phyloP scores from a whole-genome alignment of 1,284 basidiomycete genomes.

The Pterulicium gracile region DNA sequence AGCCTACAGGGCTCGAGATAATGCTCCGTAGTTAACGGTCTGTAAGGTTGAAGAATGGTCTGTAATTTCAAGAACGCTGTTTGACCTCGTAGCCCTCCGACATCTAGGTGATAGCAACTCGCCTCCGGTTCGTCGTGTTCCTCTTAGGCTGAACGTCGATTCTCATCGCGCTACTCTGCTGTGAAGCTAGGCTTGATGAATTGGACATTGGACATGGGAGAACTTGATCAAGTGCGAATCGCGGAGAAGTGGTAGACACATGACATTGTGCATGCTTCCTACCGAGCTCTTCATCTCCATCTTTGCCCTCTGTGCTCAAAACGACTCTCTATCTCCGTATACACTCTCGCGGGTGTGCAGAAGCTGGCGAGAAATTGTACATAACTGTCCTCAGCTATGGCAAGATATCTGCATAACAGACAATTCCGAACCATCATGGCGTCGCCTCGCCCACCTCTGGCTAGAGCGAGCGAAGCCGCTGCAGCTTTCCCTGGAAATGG shows the following conservation, averaged over 20 bases:
- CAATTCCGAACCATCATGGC: constrained; percentile 24
- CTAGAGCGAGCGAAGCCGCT: constrained; percentile 38
- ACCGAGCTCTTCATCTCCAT: constrained; percentile 55
- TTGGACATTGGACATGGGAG: not conserved
- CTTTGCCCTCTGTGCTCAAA: constrained; percentile 34
- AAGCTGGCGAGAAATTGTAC: constrained; percentile 40
- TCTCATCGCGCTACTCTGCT: too few relatives aligned
- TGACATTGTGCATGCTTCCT: constrained; percentile 29
- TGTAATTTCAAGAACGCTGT: too few relatives aligned
- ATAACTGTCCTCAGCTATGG: constrained; percentile 47
- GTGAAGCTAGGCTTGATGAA: not conserved
- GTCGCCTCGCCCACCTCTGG: constrained; percentile 41
- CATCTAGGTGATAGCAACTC: too few relatives aligned
- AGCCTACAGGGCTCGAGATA: too few relatives aligned
- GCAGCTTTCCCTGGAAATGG: constrained; percentile 41
- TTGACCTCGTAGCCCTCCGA: too few relatives aligned
- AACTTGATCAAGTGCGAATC: not conserved
- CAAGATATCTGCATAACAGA: constrained; percentile 42
- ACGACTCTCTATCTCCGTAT: constrained; percentile 33
- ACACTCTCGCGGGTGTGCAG: constrained; percentile 39
- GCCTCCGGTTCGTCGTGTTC: too few relatives aligned
- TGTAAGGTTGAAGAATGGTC: too few relatives aligned
- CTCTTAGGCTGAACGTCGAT: too few relatives aligned
- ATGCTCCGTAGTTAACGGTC: too few relatives aligned
- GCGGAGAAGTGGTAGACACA: not conserved